Evolutionary conservation across 176 grass and related monocot genomes (phyloP).

Genomic region (Eragrostis nindensis): DNA sequence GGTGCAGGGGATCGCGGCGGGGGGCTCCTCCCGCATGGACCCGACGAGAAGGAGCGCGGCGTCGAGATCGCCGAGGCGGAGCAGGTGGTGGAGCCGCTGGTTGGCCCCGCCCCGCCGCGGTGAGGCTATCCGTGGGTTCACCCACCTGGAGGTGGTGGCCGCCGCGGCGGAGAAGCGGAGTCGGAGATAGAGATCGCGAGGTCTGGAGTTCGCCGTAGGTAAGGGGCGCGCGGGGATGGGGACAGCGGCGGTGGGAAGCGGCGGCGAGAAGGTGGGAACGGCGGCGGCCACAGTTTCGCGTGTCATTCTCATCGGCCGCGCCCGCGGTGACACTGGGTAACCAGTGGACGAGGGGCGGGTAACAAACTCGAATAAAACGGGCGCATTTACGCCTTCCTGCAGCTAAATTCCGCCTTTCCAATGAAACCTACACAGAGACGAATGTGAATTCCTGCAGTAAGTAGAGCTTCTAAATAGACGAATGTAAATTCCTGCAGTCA

Average conservation of each 20-base stretch:
- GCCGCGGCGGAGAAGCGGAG: neutral
- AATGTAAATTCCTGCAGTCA: too few species aligned
- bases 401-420: too few species aligned
- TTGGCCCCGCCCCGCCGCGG: neutral
- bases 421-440: too few species aligned
- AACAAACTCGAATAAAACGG: too few species aligned
- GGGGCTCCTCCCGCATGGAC: constrained; percentile 2
- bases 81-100: neutral
- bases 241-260: neutral
- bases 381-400: too few species aligned
- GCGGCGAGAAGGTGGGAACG: neutral
- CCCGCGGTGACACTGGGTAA: neutral
- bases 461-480: too few species aligned
- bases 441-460: too few species aligned
- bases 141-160: constrained; percentile 7
- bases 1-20: neutral
- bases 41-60: constrained; percentile 12
- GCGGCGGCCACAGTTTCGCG: neutral
- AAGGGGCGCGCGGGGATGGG: neutral
- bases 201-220: neutral
- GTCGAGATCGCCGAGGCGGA: constrained; percentile 1
- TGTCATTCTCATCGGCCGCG: neutral
- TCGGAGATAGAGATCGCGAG: neutral
- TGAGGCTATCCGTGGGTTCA: neutral
- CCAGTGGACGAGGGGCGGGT: too few species aligned